Evolutionary conservation across 1,284 basidiomycete species (phyloP).

Genomic region (Takashimella koratensis): DNA sequence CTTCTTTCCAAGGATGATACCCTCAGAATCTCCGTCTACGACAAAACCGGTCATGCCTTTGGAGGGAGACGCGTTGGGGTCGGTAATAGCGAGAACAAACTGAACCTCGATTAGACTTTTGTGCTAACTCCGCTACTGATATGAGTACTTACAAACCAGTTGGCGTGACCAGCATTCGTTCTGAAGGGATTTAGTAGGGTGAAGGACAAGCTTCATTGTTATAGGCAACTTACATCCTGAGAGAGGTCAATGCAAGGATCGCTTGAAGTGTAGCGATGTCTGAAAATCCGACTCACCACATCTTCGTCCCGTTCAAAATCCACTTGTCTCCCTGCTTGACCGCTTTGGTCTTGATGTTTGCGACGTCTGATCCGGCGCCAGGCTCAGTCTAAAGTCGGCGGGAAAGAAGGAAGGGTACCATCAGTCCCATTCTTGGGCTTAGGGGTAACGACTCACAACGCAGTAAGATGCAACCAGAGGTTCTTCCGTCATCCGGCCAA

Average conservation of each 20-base stretch:
- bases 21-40: conserved; percentile 54
- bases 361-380: conserved; percentile 56
- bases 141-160: conserved; percentile 45
- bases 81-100: conserved; percentile 57
- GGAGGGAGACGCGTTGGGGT: conserved; percentile 50
- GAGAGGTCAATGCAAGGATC: conserved; percentile 1
- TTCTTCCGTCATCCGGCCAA: conserved; percentile 58
- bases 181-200: conserved; percentile 29
- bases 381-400: conserved; percentile 56
- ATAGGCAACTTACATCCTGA: conserved; percentile 43
- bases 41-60: conserved; percentile 57
- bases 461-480: conserved; percentile 57
- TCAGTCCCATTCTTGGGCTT: neutral
- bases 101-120: neutral
- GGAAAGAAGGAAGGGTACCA: too few species aligned
- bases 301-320: conserved; percentile 55
- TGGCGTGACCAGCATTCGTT: conserved; percentile 55
- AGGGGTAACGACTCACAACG: conserved; percentile 32
- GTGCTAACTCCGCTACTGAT: neutral
- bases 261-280: too few species aligned
- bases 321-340: conserved; percentile 55
- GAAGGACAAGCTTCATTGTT: too few species aligned
- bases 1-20: conserved; percentile 54
- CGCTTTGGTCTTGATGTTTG: conserved; percentile 52
- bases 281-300: conserved; percentile 52